These are phyloP conservation scores for Solanum lignicaule DNA, from an alignment of 257 asterid genomes.

Conservation along the genomic window DNA sequence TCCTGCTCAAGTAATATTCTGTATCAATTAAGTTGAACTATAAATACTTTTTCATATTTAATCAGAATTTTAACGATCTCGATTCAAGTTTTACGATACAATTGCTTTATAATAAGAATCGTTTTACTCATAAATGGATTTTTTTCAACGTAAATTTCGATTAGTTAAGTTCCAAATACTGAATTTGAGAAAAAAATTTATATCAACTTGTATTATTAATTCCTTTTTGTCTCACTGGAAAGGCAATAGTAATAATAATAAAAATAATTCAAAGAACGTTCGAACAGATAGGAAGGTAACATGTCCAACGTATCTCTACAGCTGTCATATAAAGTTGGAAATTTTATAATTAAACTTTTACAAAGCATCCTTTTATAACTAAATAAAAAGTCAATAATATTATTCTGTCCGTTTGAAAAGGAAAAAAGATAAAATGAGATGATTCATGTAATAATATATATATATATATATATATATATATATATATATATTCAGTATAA, in stretches of 20 bases:
- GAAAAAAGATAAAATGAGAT: background rate
- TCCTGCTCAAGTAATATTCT: background rate
- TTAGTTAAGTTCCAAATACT: no score
- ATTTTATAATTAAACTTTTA: background rate
- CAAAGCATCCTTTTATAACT: background rate
- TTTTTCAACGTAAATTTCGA: background rate
- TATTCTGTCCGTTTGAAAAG: background rate
- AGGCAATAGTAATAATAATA: background rate
- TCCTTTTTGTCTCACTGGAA: background rate
- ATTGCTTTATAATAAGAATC: no score
- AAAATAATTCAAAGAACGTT: background rate
- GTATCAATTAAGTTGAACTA: background rate
- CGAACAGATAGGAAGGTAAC: background rate
- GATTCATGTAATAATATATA: background rate
- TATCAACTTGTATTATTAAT: background rate
- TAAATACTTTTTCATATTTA: background rate
- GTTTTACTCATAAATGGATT: background rate
- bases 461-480: no score
- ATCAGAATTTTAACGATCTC: rapidly evolving
- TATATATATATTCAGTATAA: no score
- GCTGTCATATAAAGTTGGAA: background rate
- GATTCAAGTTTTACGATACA: background rate
- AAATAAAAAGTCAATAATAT: background rate
- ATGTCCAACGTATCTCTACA: background rate
- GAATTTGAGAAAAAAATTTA: no score